Evolutionary conservation across 371 early-diverging fungal genomes (phyloP).

Genomic region (Rhizoclosmatium hyalinum): DNA sequence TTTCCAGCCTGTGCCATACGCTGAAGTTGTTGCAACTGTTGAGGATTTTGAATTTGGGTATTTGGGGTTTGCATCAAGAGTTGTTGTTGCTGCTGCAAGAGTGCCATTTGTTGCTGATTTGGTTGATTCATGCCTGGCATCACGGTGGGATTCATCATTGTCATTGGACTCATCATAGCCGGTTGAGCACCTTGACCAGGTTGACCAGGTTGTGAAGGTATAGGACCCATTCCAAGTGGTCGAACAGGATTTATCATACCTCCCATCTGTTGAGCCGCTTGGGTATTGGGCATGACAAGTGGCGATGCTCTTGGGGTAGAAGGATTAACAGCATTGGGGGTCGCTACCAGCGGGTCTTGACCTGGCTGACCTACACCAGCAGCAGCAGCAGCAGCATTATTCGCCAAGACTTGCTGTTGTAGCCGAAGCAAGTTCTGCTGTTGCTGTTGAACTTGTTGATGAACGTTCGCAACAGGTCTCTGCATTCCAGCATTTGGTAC

Average conservation of each 20-base stretch:
- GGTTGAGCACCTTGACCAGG: not conserved
- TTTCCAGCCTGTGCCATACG: not conserved
- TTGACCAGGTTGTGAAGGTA: not conserved
- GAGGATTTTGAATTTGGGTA: not conserved
- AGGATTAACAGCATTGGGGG: slow-evolving; percentile 13
- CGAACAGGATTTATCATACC: not conserved
- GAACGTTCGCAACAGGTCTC: not conserved
- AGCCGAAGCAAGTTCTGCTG: slow-evolving; percentile 18
- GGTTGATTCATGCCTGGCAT: not conserved
- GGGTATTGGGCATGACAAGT: not conserved
- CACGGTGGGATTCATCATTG: not conserved
- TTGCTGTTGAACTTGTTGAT: slow-evolving; percentile 4
- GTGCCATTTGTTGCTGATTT: slow-evolving; percentile 2
- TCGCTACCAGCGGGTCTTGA: slow-evolving; percentile 6
- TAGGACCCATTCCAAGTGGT: not conserved
- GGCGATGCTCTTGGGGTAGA: slow-evolving; percentile 21
- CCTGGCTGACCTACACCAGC: not conserved
- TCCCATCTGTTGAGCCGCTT: not conserved
- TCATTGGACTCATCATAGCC: not conserved
- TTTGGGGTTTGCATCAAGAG: not conserved
- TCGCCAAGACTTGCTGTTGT: slow-evolving; percentile 12
- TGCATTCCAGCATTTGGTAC: not conserved
- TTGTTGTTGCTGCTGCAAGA: slow-evolving; percentile 15
- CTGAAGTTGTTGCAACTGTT: not conserved
- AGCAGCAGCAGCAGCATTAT: not conserved